Evolutionary conservation across 2,329 filamentous ascomycete genomes (phyloP), one percentile per base, ranked within the genome.

Genomic region (Sphaerulina populicola): DNA sequence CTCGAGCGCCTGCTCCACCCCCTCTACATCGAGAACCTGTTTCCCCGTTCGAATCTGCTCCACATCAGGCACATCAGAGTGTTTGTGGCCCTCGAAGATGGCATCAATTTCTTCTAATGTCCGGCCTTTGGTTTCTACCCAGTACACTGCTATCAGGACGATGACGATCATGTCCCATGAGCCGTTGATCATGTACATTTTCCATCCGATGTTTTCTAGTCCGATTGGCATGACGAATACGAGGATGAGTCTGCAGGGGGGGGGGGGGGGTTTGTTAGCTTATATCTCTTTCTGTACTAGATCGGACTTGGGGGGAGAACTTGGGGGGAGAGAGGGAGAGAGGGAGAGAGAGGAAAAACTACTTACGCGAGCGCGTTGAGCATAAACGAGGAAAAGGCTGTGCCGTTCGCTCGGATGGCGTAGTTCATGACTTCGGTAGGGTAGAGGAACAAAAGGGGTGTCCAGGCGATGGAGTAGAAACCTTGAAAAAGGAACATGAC

Each of bases 401-500:
- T 4, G 1, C 74, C 74, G 43, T 74, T 73, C 1, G 74, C 74
- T 29, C 74, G 70, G 40, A 77, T 73, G 0, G 71, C 70, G 55
- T 75, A 76, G 57, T 74, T 71, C 60, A 77, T 67, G 6, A 76
- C 66, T 59, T 77, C 75, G 0, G 74, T 68, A 0, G 74, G 73
- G 52, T 77, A 77, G 1, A 77, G 63, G 45, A 69, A 71, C 0
- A 72, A 64, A 23, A 78, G 57, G 2, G 74, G 74, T 6, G 74
- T 77, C 72, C 72, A 76, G 0, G 69, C 73, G n/a, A 78, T 64
- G 0, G 69, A 71, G 57, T 77, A 79, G 47, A 71, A 72, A 0
- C 73, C 75, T 49, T 76, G 72, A 59, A 77, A 78, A 2, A 78
- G 62, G 58, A 78, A 78, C 59, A 78, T 75, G 10, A 71, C 63